Evolutionary conservation across 495 filamentous ascomycete species (phyloP), one percentile per base, ranked within the genome.

Genomic region (Penicillium arizonense): DNA sequence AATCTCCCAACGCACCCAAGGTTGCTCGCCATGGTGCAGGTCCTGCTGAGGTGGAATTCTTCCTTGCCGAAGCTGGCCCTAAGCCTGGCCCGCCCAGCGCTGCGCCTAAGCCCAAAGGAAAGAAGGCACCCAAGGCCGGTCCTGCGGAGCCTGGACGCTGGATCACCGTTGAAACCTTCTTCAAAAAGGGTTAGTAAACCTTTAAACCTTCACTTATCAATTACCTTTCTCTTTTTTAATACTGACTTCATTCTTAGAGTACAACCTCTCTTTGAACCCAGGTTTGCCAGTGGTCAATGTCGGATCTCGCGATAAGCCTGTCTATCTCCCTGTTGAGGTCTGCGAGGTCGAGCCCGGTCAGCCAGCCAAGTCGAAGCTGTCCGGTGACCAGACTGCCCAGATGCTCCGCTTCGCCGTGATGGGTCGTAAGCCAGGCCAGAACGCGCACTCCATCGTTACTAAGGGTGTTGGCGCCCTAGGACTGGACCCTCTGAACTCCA

Each of bases 341-440:
- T 85, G 86, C 58, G 59, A 59, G 3, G 79, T 95, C 7, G 55
- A 84, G 4, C 78, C 82, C 7, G 90, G 89, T 0, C 89, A 96
- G 61, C 57, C 80, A 9, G 64, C 84, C 12, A 73, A 75, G 50
- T 59, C 71, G 1, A 83, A 84, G 63, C 74, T 90, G 20, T 65
- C 59, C 12, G 66, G 74, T 0, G 63, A 70, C 3, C 88, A 90
- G 57, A 87, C 84, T 0, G 64, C 74, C 0, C 44, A 65, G 0
- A 93, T 93, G 87, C 77, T 90, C 18, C 62, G 59, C 2, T 89
- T 91, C 62, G 85, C 90, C 1, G 87, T 85, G 32, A 59, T 39
- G 34, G 57, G 55, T 9, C 79, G 88, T 11, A 67, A 68, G 9
- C 87, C 90, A 0, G 74, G 68, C 0, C 69, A 76, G 33, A 95